A percentile compares a stretch with the other conserved stretches of the same genome.
Evolutionary conservation across 495 filamentous ascomycete genomes (phyloP).

Genomic region (Gamarada debralockiae): DNA sequence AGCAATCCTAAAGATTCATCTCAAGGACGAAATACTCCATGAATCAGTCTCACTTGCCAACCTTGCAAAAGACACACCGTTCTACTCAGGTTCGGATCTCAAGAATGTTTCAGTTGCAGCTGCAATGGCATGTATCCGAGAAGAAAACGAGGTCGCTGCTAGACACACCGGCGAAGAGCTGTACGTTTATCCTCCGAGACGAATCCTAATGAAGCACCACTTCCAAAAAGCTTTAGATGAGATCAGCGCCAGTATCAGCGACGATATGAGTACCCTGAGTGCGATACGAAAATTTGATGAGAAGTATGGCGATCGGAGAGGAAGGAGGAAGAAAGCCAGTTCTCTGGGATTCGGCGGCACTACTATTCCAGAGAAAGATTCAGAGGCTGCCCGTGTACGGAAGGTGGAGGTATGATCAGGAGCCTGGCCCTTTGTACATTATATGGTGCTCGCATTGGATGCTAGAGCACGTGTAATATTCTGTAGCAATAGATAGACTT

Average conservation of each 20-base stretch:
- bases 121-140: constrained; percentile 81
- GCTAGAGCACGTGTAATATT: no score
- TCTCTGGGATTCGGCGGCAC: constrained; percentile 62
- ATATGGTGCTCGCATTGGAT: no score
- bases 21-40: constrained; percentile 72
- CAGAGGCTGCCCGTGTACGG: constrained; percentile 31
- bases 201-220: constrained; percentile 61
- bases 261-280: constrained; percentile 84
- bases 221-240: constrained; percentile 85
- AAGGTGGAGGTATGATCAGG: constrained; percentile 14
- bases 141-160: constrained; percentile 62
- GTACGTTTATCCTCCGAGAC: constrained; percentile 61
- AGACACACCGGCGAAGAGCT: constrained; percentile 37
- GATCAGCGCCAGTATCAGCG: constrained; percentile 88
- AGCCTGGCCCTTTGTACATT: no score
- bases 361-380: constrained; percentile 30
- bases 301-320: constrained; percentile 87
- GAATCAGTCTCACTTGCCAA: constrained; percentile 62
- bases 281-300: constrained; percentile 95
- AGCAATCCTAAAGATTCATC: constrained; percentile 78
- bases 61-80: constrained; percentile 70
- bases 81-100: constrained; percentile 96
- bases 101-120: constrained; percentile 93
- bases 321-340: constrained; percentile 54
- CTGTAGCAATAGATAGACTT: no score